Percentiles rank a stretch among this genome's conserved stretches.
Conservation (phyloP, 1,139 yeast species). For the Trichomonascaceae sp. region DNA sequence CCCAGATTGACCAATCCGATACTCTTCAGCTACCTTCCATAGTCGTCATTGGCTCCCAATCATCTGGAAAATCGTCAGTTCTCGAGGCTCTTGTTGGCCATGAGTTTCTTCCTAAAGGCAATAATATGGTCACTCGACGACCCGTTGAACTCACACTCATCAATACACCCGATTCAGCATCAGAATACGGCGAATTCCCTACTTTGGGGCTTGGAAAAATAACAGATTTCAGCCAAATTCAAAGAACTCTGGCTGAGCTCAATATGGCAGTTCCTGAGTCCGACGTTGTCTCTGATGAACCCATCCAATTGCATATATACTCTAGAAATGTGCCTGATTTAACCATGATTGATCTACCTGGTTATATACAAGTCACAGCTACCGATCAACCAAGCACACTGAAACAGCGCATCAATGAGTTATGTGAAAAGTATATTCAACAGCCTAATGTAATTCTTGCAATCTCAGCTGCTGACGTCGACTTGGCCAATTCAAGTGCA, state of each 20-base stretch:
- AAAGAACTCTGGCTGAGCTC: constrained; percentile 73
- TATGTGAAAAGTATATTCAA: constrained; percentile 81
- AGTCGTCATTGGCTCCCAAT: constrained; percentile 95
- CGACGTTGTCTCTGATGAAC: constrained; percentile 85
- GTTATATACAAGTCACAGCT: constrained; percentile 94
- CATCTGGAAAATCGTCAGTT: constrained; percentile 94
- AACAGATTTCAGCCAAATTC: constrained; percentile 84
- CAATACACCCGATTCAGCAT: constrained; percentile 75
- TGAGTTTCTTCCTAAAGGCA: constrained; percentile 89
- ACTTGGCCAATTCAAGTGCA: constrained; percentile 93
- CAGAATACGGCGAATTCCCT: constrained; percentile 92
- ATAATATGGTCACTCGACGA: constrained; percentile 92
- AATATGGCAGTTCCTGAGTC: constrained; percentile 86
- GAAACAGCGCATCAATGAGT: constrained; percentile 66
- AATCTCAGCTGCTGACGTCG: constrained; percentile 96
- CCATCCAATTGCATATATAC: constrained; percentile 82
- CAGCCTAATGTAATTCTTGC: constrained; percentile 93
- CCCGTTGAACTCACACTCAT: constrained; percentile 91
- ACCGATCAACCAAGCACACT: constrained; percentile 89
- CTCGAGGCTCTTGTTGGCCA: constrained; percentile 91
- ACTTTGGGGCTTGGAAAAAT: constrained; percentile 74
- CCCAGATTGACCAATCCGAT: constrained; percentile 71
- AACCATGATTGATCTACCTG: constrained; percentile 92
- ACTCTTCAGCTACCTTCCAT: constrained; percentile 83
- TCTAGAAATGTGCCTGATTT: constrained; percentile 93